A percentile compares a stretch with the other conserved stretches of the same genome.
These are phyloP conservation scores for Cryoendolithus antarcticus DNA, from an alignment of 2,329 filamentous ascomycete species.

Conservation along the genomic window DNA sequence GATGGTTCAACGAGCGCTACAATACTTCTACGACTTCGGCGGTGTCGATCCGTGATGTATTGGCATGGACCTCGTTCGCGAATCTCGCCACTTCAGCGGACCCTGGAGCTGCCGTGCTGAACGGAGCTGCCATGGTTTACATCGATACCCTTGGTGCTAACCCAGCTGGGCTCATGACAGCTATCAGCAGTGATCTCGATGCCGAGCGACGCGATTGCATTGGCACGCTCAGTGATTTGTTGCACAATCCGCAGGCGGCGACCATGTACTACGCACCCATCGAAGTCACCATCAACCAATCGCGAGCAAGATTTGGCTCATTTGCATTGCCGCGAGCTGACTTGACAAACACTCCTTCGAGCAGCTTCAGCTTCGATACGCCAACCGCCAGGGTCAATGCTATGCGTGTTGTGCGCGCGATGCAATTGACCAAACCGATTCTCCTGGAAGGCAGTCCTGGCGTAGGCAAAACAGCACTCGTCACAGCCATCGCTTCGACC, in stretches of 20 bases:
- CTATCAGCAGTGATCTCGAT: slow-evolving; percentile 55
- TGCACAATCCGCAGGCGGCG: slow-evolving; percentile 54
- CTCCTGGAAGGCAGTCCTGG: slow-evolving; percentile 94
- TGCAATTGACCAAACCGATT: slow-evolving; percentile 83
- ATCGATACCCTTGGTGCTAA: slow-evolving; percentile 93
- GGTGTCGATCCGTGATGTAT: slow-evolving; percentile 82
- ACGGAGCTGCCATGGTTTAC: slow-evolving; percentile 90
- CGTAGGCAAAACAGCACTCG: slow-evolving; percentile 90
- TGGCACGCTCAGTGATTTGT: slow-evolving; percentile 40
- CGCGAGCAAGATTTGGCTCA: slow-evolving; percentile 14
- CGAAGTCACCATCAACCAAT: slow-evolving; percentile 42
- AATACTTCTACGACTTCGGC: slow-evolving; percentile 64
- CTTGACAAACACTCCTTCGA: slow-evolving; percentile 29
- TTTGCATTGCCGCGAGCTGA: slow-evolving; percentile 2
- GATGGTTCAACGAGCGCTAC: slow-evolving; percentile 79
- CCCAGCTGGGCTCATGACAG: slow-evolving; percentile 72
- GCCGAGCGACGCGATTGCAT: slow-evolving; percentile 64
- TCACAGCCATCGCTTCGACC: slow-evolving; percentile 69
- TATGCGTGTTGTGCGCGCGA: slow-evolving; percentile 77
- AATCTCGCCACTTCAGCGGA: slow-evolving; percentile 36
- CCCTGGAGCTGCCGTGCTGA: slow-evolving; percentile 40
- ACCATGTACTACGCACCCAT: slow-evolving; percentile 54
- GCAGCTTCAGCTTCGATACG: slow-evolving; percentile 65
- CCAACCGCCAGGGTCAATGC: slow-evolving; percentile 83
- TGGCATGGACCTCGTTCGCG: slow-evolving; percentile 88